A percentile compares a stretch with the other conserved stretches of the same genome.
Conservation (phyloP, 2,329 filamentous ascomycete genomes). For the Didymosphaeria variabile region DNA sequence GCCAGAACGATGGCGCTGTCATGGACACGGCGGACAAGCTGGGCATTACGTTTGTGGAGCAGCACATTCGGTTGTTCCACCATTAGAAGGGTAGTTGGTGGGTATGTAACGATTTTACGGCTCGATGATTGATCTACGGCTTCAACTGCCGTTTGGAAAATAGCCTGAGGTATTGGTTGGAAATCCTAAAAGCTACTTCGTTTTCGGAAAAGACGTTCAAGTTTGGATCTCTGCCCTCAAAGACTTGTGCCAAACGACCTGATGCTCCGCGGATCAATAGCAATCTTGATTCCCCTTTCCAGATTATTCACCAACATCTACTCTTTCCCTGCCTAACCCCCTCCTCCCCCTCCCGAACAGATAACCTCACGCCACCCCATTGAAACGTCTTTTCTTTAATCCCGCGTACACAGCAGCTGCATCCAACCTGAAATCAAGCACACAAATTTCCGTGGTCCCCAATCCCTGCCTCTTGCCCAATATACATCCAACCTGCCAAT, state of each 20-base stretch:
- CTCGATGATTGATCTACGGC: conserved; percentile 1
- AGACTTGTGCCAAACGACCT: neutral
- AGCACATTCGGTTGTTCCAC: conserved; percentile 93
- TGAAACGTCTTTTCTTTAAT: too few relatives aligned
- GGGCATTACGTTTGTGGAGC: conserved; percentile 93
- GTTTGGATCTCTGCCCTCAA: too few relatives aligned
- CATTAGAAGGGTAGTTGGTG: conserved; percentile 64
- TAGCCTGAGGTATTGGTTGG: neutral
- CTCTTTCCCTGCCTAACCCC: too few relatives aligned
- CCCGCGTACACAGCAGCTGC: too few relatives aligned
- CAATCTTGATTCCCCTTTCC: too few relatives aligned
- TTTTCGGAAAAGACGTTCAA: neutral
- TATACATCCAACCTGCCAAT: too few relatives aligned
- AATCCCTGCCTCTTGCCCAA: too few relatives aligned
- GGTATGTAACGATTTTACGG: conserved; percentile 4
- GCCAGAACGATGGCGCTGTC: conserved; percentile 82
- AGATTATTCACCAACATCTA: too few relatives aligned
- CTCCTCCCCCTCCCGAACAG: too few relatives aligned
- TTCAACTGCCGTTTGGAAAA: conserved; percentile 1
- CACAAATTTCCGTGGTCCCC: too few relatives aligned
- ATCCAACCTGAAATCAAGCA: too few relatives aligned
- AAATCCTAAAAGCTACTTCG: neutral
- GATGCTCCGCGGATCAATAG: neutral
- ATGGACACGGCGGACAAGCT: conserved; percentile 92
- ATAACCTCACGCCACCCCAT: too few relatives aligned